Conservation (phyloP, 805 yeast species). For the Starmerella apicola region DNA sequence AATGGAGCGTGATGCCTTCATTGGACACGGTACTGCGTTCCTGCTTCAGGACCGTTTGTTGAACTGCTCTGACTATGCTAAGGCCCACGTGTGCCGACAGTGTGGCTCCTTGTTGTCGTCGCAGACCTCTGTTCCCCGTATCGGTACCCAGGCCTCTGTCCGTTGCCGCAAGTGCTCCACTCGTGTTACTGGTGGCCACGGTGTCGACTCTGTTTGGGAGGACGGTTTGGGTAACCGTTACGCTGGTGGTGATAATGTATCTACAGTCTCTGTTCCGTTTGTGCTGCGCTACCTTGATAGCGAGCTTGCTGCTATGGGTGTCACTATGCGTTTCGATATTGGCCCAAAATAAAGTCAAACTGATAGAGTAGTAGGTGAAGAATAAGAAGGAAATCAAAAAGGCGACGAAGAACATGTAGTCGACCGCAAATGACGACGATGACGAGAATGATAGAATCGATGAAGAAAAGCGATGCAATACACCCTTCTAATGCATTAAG, state of each 20-base stretch:
- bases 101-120: conserved; percentile 91
- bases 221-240: conserved; percentile 90
- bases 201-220: conserved; percentile 64
- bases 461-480: too few species aligned
- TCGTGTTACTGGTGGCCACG: conserved; percentile 39
- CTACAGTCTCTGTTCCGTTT: conserved; percentile 92
- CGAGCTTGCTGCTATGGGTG: conserved; percentile 96
- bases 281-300: conserved; percentile 91
- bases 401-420: too few species aligned
- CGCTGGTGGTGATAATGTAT: conserved; percentile 86
- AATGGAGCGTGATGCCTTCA: conserved; percentile 98
- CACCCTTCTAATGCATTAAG: too few species aligned
- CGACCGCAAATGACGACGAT: too few species aligned
- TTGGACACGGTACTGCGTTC: conserved; percentile 97
- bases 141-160: conserved; percentile 64
- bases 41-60: conserved; percentile 85
- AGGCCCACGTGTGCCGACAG: conserved; percentile 74
- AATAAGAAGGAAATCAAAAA: too few species aligned
- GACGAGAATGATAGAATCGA: too few species aligned
- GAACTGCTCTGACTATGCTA: conserved; percentile 92
- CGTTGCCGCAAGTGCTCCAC: conserved; percentile 88
- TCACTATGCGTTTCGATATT: conserved; percentile 79
- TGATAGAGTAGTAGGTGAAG: neutral
- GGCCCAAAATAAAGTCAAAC: conserved; percentile 32
- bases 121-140: conserved; percentile 79